These are phyloP conservation scores for Chaetomium fimeti DNA, from an alignment of 495 filamentous ascomycete genomes.

Conservation along the genomic window DNA sequence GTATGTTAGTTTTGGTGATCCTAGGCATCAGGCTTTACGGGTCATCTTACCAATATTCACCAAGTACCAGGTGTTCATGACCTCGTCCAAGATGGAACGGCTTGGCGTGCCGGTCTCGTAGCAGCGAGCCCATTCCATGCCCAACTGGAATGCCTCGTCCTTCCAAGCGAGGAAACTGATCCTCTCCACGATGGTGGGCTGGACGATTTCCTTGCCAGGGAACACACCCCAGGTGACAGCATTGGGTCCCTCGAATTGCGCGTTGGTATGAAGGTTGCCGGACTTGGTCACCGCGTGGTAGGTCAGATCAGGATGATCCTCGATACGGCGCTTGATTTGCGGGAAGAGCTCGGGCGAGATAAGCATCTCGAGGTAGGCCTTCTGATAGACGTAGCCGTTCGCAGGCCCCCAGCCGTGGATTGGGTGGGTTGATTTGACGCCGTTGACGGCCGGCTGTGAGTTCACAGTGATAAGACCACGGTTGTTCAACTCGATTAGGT, in stretches of 20 bases:
- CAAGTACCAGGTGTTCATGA: constrained; percentile 90
- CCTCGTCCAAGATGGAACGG: constrained; percentile 71
- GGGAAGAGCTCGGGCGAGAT: constrained; percentile 74
- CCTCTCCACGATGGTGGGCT: constrained; percentile 98
- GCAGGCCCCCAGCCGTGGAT: constrained; percentile 91
- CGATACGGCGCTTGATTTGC: constrained; percentile 76
- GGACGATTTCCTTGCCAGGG: constrained; percentile 96
- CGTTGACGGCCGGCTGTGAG: constrained; percentile 93
- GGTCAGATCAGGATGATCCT: constrained; percentile 74
- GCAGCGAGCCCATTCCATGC: constrained; percentile 91
- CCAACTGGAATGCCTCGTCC: constrained; percentile 92
- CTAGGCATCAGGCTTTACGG: no score
- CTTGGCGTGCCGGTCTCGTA: constrained; percentile 76
- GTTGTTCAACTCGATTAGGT: constrained; percentile 76
- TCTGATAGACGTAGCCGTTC: constrained; percentile 97
- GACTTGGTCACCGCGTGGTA: constrained; percentile 87
- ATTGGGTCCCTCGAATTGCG: constrained; percentile 80
- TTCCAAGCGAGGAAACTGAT: constrained; percentile 99
- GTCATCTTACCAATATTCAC: constrained; percentile 82
- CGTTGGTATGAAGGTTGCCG: constrained; percentile 81
- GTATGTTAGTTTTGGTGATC: constrained; percentile 16
- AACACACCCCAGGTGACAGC: constrained; percentile 99
- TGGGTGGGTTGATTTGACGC: constrained; percentile 82
- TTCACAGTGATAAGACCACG: constrained; percentile 94
- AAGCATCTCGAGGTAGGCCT: constrained; percentile 92